Evolutionary conservation across 345 rosid genomes (phyloP).

Genomic region (Adansonia digitata): DNA sequence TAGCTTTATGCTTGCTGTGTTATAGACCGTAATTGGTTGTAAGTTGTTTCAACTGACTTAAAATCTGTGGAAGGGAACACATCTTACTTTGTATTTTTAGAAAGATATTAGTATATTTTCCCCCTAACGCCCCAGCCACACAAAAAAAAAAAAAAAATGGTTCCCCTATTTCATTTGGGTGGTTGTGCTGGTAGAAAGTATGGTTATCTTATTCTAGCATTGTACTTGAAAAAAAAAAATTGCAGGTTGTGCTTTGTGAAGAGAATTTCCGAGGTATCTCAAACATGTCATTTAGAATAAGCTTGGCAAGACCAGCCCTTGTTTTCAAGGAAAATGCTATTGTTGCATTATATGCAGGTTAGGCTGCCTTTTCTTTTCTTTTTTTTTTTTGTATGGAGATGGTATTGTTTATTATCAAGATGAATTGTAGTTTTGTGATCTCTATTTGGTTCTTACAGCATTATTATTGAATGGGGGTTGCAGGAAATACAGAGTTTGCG

Average conservation of each 20-base stretch:
- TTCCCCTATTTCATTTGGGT: background rate
- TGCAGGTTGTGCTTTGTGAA: conserved; percentile 63
- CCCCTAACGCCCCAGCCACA: no score
- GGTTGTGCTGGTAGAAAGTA: background rate
- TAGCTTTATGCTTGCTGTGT: background rate
- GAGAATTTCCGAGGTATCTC: conserved; percentile 59
- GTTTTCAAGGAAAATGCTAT: conserved; percentile 53
- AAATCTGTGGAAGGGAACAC: background rate
- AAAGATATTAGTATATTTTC: background rate
- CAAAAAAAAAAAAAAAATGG: no score
- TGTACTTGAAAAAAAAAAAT: background rate
- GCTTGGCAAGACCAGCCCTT: conserved; percentile 58
- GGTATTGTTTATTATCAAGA: no score
- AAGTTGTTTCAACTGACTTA: background rate
- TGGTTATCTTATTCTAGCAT: background rate
- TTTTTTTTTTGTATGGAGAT: no score
- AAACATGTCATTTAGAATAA: conserved; percentile 49
- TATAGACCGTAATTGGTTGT: background rate
- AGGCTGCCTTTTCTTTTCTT: conserved; percentile 7
- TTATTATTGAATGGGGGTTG: conserved; percentile 19
- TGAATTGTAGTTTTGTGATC: no score
- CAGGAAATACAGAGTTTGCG: conserved; percentile 60
- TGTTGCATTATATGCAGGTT: conserved; percentile 55
- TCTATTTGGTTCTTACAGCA: background rate
- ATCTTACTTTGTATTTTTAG: background rate